Evolutionary conservation across 306 rosid species (phyloP).

Genomic region (Casuarina glauca): DNA sequence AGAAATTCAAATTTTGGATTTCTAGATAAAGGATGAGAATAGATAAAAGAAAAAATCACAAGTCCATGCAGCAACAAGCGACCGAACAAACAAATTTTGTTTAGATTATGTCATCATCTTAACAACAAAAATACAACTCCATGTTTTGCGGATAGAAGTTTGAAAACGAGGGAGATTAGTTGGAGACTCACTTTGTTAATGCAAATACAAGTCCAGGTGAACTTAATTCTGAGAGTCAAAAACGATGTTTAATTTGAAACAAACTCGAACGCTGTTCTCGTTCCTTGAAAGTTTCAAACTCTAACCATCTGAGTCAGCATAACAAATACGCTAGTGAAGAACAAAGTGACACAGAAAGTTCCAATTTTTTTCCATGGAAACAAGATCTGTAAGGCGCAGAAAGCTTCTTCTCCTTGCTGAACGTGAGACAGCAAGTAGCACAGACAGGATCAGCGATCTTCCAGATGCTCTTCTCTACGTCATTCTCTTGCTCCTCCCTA

Average conservation of each 20-base stretch:
- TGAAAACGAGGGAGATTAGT: too few species aligned
- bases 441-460: slow-evolving; percentile 66
- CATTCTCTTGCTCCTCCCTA: slow-evolving; percentile 59
- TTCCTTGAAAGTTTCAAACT: slow-evolving; percentile 62
- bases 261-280: slow-evolving; percentile 42
- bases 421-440: slow-evolving; percentile 15
- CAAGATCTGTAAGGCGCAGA: slow-evolving; percentile 57
- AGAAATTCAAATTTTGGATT: too few species aligned
- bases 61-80: too few species aligned
- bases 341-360: background rate
- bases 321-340: slow-evolving; percentile 3
- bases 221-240: too few species aligned
- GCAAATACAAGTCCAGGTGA: too few species aligned
- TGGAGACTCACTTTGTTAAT: too few species aligned
- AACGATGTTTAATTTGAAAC: slow-evolving; percentile 26
- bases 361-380: slow-evolving; percentile 44
- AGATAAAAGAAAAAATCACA: too few species aligned
- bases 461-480: slow-evolving; percentile 71
- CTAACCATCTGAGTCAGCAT: slow-evolving; percentile 18
- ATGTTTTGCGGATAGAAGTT: too few species aligned
- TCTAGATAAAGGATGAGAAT: too few species aligned
- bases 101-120: too few species aligned
- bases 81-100: too few species aligned
- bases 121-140: too few species aligned
- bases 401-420: slow-evolving; percentile 26